Conservation (phyloP, 129 eudicot species). For the Arctium minus region DNA sequence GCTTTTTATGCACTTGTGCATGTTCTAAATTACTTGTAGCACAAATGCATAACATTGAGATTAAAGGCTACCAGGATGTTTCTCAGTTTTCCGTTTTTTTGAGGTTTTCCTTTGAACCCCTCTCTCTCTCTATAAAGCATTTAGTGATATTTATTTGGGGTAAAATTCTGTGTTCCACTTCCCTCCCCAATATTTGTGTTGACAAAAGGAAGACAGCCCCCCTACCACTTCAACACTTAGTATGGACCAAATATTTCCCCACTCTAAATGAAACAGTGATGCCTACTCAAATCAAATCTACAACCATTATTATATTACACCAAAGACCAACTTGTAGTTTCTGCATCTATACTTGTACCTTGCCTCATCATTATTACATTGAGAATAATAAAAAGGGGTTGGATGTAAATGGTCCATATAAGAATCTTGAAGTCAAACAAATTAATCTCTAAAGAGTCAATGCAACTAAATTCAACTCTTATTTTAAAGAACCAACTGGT, state of each 20-base stretch:
- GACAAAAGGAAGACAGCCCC: neutral
- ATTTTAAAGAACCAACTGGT: neutral
- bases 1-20: no score
- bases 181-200: neutral
- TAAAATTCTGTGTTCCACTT: neutral
- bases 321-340: neutral
- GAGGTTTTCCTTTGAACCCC: no score
- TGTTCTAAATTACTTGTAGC: no score
- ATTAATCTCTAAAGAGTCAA: neutral
- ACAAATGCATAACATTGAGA: no score
- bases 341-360: neutral
- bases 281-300: neutral
- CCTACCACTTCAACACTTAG: conserved; percentile 11
- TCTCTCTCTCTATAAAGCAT: neutral
- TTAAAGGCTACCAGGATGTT: no score
- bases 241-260: conserved; percentile 14
- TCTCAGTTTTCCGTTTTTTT: no score
- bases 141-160: neutral
- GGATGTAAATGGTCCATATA: neutral
- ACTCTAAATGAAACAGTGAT: conserved; percentile 10
- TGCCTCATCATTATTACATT: neutral
- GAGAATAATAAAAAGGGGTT: conserved; percentile 6
- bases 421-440: neutral
- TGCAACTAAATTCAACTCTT: neutral
- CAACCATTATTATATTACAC: neutral